A percentile compares a stretch with the other conserved stretches of the same genome.
Evolutionary conservation across 2,329 filamentous ascomycete species (phyloP).

Genomic region (Pseudopyrenochaeta lycopersici): DNA sequence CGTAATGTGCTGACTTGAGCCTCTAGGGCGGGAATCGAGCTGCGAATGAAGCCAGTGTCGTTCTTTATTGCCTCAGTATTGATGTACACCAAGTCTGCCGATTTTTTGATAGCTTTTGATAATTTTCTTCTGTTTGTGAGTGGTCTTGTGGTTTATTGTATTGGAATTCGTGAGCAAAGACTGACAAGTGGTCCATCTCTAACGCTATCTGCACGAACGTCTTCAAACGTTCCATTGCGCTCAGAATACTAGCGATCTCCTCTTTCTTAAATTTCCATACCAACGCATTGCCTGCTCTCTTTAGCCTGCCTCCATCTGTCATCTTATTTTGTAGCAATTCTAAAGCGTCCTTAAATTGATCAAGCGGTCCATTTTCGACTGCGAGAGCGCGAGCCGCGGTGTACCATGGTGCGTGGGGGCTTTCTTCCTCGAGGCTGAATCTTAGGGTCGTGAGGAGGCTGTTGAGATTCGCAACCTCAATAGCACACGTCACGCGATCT

Average conservation of each 20-base stretch:
- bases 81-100: too few relatives aligned
- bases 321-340: conserved; percentile 21
- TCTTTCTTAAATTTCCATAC: conserved; percentile 26
- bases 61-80: too few relatives aligned
- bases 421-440: conserved; percentile 24
- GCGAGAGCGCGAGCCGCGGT: conserved; percentile 21
- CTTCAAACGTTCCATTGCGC: conserved; percentile 28
- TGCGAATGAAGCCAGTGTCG: conserved; percentile 7
- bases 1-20: too few relatives aligned
- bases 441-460: conserved; percentile 27
- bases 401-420: conserved; percentile 27
- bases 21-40: too few relatives aligned
- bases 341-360: conserved; percentile 35
- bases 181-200: conserved; percentile 35
- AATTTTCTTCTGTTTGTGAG: conserved; percentile 20
- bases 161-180: not conserved
- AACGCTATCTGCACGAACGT: conserved; percentile 22
- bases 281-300: conserved; percentile 8
- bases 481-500: conserved; percentile 24
- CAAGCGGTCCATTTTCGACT: conserved; percentile 30
- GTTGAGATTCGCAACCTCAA: conserved; percentile 28
- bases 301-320: conserved; percentile 16
- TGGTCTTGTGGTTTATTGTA: not conserved
- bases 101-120: conserved; percentile 15
- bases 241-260: conserved; percentile 25